Base-by-base conservation (phyloP, 2,329 filamentous ascomycete species). In the Mollisia scopiformis region DNA sequence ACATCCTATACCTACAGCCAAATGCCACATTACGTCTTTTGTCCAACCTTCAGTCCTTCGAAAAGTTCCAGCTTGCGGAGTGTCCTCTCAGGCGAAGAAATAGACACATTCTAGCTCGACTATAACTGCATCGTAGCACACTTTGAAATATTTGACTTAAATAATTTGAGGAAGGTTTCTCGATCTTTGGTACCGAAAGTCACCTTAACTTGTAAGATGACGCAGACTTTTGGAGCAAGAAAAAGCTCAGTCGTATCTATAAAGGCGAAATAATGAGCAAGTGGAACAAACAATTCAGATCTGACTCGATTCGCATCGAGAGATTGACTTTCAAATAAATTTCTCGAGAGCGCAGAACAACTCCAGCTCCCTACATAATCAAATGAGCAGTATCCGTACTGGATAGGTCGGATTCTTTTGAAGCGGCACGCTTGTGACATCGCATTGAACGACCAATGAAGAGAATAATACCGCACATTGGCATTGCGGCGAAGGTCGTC, bases 21-120 rank as follows among this genome's bases (percentile, higher is more conserved):
- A 59, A 25, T 63, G 59, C 60, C 60, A 65, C 10, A 27, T n/a
- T 2, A 49, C 6, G 46, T 59, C 58, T 28, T 59, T 61, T 6
- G 55, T 61, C 78, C 77, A 79, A 59, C 78, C 75, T 62, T 79
- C 77, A 23, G 78, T 73, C 75, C 75, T 79, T 5, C 68, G 72
- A 8, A 79, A 58, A 30, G 70, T 72, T 2, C 76, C 77, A 1
- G 76, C 75, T 16, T 76, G 71, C 19, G 75, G 72, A 0, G 68
- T 65, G 58, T 68, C 69, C 59, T 72, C 72, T 43, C 76, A 79
- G 25, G 80, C 67, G 63, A 80, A 74, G 64, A 81, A 81, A 68
- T 78, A 81, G 1, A 74, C 71, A 63, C 75, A 77, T 57, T 80
- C 76, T 1, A 77, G 75, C 67, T 81, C 79, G 2, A 72, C 74